Evolutionary conservation across 1,284 basidiomycete species (phyloP), one percentile per base, ranked within the genome.

Genomic region (Prillingera fragicola): DNA sequence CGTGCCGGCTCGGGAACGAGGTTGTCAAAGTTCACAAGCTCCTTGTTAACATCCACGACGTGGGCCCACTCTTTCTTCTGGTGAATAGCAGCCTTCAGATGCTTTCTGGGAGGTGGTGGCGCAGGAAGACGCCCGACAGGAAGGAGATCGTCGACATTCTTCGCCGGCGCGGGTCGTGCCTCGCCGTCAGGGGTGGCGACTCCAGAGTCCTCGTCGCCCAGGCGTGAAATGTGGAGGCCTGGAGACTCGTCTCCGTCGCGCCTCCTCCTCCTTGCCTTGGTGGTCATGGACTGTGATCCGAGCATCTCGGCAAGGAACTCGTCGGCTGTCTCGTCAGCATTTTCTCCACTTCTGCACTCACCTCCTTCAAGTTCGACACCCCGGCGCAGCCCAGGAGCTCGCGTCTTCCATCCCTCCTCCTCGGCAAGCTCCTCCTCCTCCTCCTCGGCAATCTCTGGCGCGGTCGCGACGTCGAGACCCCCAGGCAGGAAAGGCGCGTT

Each of bases 61-160:
- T 97, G 95, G 2, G 94, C 95, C 95, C 95, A 99, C 56, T 97
- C 90, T 41, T 88, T 83, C 71, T 94, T 95, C 48, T 81, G 78
- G n/a, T n/a, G n/a, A n/a, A n/a, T n/a, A 3, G 80, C 63, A 37
- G 62, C 54, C 43, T 62, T 56, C 45, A 57, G 54, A 32, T 59
- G 62, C 41, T 53, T 55, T 32, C 63, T 50, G 2, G 61, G 43
- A 14, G 62, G 54, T 8, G 68, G 68, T 4, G 69, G 69, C 12
- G 67, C 65, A 12, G 70, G 67, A n/a, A 72, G 48, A 13, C 66
- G 63, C 69, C 85, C 81, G 8, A 80, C 78, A 0, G 88, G 87
- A 8, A 92, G 70, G 22, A 91, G 74, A 39, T 84, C 80, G 58
- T 92, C 88, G n/a, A 91, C 81, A 33, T 84, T 87, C 53, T 65